Conservation (phyloP, 306 rosid genomes). For the Trifolium repens region DNA sequence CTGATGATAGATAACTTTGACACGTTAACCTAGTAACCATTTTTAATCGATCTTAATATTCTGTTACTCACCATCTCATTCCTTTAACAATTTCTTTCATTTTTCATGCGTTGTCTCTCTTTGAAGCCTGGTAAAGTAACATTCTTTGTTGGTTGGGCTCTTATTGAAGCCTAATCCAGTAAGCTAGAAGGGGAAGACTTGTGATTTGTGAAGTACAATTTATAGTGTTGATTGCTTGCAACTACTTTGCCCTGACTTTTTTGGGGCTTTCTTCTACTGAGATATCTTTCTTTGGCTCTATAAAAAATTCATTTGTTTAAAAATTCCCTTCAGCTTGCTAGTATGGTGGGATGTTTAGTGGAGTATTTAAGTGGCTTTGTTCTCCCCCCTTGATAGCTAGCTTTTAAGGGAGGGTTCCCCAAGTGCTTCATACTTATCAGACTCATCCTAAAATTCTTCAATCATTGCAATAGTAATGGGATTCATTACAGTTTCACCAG, state of each 20-base stretch:
- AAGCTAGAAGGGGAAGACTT: not conserved
- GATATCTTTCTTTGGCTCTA: not conserved
- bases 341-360: not conserved
- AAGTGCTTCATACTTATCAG: not conserved
- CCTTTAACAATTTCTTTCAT: not conserved
- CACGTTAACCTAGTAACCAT: not conserved
- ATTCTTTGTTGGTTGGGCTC: constrained; percentile 6
- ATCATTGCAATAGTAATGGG: too few relatives aligned
- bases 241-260: not conserved
- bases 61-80: constrained; percentile 1
- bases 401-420: not conserved
- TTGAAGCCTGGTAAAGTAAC: not conserved
- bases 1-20: not conserved
- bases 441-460: not conserved
- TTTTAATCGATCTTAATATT: not conserved
- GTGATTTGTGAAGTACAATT: not conserved
- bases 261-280: constrained; percentile 13
- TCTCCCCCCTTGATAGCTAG: not conserved
- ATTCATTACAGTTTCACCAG: too few relatives aligned
- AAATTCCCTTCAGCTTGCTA: constrained; percentile 5
- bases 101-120: not conserved
- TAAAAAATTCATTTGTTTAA: not conserved
- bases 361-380: not conserved
- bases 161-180: not conserved
- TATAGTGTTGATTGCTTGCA: not conserved